Evolutionary conservation across 306 rosid genomes (phyloP), one percentile per base, ranked within the genome.

Genomic region (Trichosanthes cucumerina): DNA sequence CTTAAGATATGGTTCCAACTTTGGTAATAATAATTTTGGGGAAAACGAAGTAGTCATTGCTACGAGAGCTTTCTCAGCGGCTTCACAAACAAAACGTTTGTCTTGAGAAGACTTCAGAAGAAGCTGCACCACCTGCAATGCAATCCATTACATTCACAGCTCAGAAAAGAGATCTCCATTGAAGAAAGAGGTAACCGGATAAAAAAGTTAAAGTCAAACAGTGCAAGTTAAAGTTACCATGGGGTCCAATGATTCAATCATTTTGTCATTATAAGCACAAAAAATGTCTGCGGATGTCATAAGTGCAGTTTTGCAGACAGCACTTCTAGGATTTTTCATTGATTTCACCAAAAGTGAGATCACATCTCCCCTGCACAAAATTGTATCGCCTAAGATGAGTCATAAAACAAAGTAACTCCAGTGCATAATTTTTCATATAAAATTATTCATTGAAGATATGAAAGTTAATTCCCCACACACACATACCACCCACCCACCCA

Each of bases 31-130:
- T 53, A 88, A 82, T 58, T 78, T 49, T 15, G 99, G 98, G 78
- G 97, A 91, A 82, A 96, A 84, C 86, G 87, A 87, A 23, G 89
- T 85, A 70, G 96, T 92, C 99, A 92, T 90, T 36, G 90, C 87
- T 74, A 92, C 87, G 84, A 96, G 84, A 77, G 99, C 98, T 82
- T 76, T 96, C 84, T 88, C 98, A 19, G 99, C 99, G 31, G 97
- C 99, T 79, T 96, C 99, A 18, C 99, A 96, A 18, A 96, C 98
- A 83, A 96, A 96, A 78, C 98, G 90, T 84, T 92, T 96, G 88
- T 96, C 99, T 89, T 92, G 97, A 9, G 98, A 96, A 81, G 99
- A 84, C 86, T 96, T 96, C 75, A 96, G 99, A 86, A 96, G 98
- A 86, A 96, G 96, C 87, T 96, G 99, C 62, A 90, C 79, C 52